Conservation (phyloP, 192 early-diverging fungal genomes). For the Phycomyces nitens region DNA sequence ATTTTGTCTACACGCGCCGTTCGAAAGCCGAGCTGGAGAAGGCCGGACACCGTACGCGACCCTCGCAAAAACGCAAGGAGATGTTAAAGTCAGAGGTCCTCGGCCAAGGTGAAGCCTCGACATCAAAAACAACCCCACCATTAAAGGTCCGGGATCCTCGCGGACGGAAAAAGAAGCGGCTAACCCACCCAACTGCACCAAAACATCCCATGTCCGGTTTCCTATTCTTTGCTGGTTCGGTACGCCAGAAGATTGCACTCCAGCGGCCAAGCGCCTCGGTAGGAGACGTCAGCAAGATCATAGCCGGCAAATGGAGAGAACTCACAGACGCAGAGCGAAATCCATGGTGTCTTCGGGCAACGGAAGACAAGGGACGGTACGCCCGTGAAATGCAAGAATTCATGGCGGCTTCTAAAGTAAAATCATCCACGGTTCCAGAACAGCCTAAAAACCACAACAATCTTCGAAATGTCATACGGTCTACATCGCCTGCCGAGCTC, state of each 20-base stretch:
- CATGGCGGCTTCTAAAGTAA: background rate
- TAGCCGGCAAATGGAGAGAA: conserved; percentile 63
- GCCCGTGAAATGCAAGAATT: conserved; percentile 60
- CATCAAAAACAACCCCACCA: background rate
- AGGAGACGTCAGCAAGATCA: conserved; percentile 71
- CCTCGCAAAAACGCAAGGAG: conserved; percentile 11
- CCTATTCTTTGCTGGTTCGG: conserved; percentile 67
- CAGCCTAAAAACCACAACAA: background rate
- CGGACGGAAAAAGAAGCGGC: conserved; percentile 58
- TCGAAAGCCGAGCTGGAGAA: conserved; percentile 55
- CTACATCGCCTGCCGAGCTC: conserved; percentile 6
- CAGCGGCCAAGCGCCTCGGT: conserved; percentile 63
- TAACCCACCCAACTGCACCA: conserved; percentile 69
- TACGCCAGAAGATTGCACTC: conserved; percentile 58
- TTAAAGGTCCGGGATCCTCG: conserved; percentile 29
- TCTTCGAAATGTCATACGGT: conserved; percentile 4
- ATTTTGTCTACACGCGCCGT: conserved; percentile 55
- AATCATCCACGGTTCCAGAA: background rate
- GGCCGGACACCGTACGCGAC: conserved; percentile 34
- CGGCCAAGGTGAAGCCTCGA: background rate
- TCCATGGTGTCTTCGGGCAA: conserved; percentile 50
- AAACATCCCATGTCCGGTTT: conserved; percentile 88
- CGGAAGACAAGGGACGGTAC: conserved; percentile 64
- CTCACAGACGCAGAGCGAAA: conserved; percentile 47
- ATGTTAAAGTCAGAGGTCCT: background rate